phyloP scores from a whole-genome alignment of 257 asterid species.

The Ophiorrhiza pumila region DNA sequence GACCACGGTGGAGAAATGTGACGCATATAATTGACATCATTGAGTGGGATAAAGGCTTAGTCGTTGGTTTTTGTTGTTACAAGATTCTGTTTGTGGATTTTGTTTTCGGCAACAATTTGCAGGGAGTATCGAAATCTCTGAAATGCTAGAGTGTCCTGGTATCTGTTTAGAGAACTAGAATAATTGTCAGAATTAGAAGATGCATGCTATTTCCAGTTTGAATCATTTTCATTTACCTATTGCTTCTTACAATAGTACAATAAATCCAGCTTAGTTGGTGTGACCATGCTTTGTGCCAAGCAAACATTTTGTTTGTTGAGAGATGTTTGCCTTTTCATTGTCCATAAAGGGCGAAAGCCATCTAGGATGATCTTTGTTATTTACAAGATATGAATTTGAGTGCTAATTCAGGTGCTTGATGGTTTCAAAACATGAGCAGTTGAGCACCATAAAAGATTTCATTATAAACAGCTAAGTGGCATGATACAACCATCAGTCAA shows the following conservation, averaged over 20 bases:
- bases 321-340: neutral
- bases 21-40: too few relatives aligned
- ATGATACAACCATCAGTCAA: too few relatives aligned
- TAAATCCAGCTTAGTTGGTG: neutral
- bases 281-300: neutral
- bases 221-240: neutral
- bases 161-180: neutral
- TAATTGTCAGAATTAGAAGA: neutral
- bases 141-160: neutral
- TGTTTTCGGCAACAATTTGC: neutral
- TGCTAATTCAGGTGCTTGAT: too few relatives aligned
- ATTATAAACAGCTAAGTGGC: too few relatives aligned
- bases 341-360: neutral
- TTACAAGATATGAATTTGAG: too few relatives aligned
- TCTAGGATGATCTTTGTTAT: neutral
- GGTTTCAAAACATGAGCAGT: too few relatives aligned
- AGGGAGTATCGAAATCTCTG: neutral
- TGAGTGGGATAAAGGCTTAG: too few relatives aligned
- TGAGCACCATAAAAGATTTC: too few relatives aligned
- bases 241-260: neutral
- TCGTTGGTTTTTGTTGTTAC: too few relatives aligned
- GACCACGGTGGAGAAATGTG: too few relatives aligned
- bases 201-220: neutral
- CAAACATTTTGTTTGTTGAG: neutral
- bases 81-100: neutral